Percentiles rank a stretch among this genome's conserved stretches.
Evolutionary conservation across 1,284 basidiomycete species (phyloP).

Genomic region (Ceratobasidium theobromae): DNA sequence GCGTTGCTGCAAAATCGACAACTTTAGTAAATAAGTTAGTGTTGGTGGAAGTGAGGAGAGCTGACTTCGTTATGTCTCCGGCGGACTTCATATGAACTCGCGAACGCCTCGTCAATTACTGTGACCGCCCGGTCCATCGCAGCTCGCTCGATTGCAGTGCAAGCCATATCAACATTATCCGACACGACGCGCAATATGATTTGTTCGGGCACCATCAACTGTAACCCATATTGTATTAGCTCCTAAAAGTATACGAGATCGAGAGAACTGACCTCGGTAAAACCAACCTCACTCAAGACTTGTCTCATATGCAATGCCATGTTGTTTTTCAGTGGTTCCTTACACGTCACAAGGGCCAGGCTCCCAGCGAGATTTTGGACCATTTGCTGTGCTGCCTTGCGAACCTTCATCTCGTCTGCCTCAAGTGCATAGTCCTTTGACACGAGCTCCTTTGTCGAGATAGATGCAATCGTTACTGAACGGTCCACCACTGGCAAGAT

Average conservation of each 20-base stretch:
- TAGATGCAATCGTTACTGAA: constrained; percentile 98
- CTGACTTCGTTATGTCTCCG: constrained; percentile 84
- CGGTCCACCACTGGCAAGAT: constrained; percentile 97
- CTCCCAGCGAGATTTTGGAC: constrained; percentile 96
- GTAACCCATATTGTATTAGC: background rate
- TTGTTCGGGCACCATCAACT: constrained; percentile 66
- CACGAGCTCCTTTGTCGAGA: constrained; percentile 94
- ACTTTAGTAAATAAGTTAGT: background rate
- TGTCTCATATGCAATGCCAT: constrained; percentile 88
- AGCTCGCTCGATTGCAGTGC: constrained; percentile 93
- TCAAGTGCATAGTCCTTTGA: constrained; percentile 98
- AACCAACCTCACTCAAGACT: constrained; percentile 80
- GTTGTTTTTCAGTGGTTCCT: constrained; percentile 93
- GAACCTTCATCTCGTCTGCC: constrained; percentile 85
- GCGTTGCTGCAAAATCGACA: constrained; percentile 52
- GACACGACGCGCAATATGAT: constrained; percentile 80
- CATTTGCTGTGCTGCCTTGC: constrained; percentile 93
- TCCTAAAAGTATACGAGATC: background rate
- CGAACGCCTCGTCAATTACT: constrained; percentile 94
- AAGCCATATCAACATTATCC: constrained; percentile 94
- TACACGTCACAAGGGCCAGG: constrained; percentile 96
- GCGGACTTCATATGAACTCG: constrained; percentile 77
- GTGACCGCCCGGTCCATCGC: constrained; percentile 95
- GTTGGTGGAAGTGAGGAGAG: constrained; percentile 32
- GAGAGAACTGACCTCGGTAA: constrained; percentile 64